Evolutionary conservation across 805 yeast species (phyloP).

Genomic region (Nakazawaea populi): DNA sequence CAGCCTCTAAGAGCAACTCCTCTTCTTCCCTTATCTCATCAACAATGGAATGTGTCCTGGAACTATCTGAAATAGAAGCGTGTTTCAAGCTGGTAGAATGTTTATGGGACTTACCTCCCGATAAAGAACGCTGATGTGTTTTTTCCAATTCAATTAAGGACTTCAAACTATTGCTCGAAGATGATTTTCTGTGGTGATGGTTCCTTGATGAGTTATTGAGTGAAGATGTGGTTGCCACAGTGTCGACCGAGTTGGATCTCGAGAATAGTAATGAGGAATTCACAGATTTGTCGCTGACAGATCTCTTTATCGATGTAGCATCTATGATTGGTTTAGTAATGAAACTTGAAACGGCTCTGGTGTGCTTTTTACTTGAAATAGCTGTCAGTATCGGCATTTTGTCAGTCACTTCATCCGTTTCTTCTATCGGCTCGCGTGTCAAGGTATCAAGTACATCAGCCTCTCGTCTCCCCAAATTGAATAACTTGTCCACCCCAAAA

Average conservation of each 20-base stretch:
- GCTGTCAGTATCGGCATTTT: neutral
- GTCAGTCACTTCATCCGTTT: neutral
- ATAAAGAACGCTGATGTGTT: conserved; percentile 7
- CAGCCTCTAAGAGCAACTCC: neutral
- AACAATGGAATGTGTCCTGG: conserved; percentile 17
- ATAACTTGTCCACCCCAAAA: conserved; percentile 25
- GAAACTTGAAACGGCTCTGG: conserved; percentile 3
- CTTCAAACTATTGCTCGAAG: conserved; percentile 8
- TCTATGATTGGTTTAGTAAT: conserved; percentile 7
- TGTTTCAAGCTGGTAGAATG: neutral
- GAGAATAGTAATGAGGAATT: conserved; percentile 17
- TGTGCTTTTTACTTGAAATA: conserved; percentile 3
- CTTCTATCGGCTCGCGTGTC: neutral
- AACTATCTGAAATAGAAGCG: neutral
- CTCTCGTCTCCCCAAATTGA: conserved; percentile 14
- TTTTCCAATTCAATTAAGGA: conserved; percentile 12
- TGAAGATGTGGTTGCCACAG: conserved; percentile 17
- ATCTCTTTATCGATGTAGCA: conserved; percentile 1
- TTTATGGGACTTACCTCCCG: neutral
- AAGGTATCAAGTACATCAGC: conserved; percentile 12
- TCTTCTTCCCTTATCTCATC: conserved; percentile 1
- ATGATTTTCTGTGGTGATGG: conserved; percentile 8
- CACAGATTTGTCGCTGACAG: conserved; percentile 8
- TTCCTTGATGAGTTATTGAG: conserved; percentile 8
- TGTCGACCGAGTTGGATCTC: conserved; percentile 22